Evolutionary conservation across 2,329 filamentous ascomycete genomes (phyloP), one percentile per base, ranked within the genome.

Genomic region (Cercospora brassicicola): DNA sequence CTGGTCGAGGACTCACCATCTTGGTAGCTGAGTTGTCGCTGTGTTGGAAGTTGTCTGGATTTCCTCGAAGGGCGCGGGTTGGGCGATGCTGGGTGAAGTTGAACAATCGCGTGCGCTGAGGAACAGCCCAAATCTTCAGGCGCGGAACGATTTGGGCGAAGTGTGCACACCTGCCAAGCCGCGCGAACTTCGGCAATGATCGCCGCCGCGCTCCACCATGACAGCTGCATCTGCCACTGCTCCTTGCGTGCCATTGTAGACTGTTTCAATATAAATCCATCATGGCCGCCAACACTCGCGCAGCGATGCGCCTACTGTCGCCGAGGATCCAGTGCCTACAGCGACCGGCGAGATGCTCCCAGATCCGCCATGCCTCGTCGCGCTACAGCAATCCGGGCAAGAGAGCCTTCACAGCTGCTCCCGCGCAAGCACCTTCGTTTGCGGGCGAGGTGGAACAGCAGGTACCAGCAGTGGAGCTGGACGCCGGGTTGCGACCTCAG

Each of bases 301-400:
- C 71, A 39, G 70, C 75, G 48, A 76, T 77, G 76, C 69, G 75
- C 45, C 71, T 77, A 28, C 70, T 77, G 15, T 76, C 75, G 15
- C 71, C 70, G n/a, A 71, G 75, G 18, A 62, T 75, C 11, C 72
- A 75, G 48, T 67, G 45, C 70, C 63, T 76, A 15, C 71, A 71
- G 57, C 72, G 68, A 26, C 67, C 69, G 10, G 67, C 62, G 23
- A 51, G 65, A 64, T 71, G 65, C 64, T 62, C 60, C 4, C 73
- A 77, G 57, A 71, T 75, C 51, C 73, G 75, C 61, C 67, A 69
- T 62, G 69, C 71, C 30, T 77, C 77, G 8, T 73, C 74, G n/a
- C 72, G 78, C 42, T 79, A 79, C 70, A 79, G 77, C 72, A 76
- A 77, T 60, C 76, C 78, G 13, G 56, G 73, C 39, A 75, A 72